These are phyloP conservation scores for Cucurbita pepo DNA, from an alignment of 306 rosid species.

Conservation along the genomic window DNA sequence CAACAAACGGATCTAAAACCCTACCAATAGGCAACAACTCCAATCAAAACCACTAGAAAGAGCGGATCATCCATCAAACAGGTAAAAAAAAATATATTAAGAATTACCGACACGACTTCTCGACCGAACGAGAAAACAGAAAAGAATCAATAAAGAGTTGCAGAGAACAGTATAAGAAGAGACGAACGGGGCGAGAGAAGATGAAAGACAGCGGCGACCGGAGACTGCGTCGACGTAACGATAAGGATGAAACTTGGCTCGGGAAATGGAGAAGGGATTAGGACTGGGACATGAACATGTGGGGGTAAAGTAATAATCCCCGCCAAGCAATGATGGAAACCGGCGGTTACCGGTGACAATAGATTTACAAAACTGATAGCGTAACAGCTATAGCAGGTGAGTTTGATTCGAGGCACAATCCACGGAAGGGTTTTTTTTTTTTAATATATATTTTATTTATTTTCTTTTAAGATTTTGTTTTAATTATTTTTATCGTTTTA, in stretches of 20 bases:
- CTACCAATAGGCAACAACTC: not conserved
- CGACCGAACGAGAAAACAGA: not conserved
- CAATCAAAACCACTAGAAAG: not conserved
- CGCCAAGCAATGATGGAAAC: constrained; percentile 17
- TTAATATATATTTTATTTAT: too few species aligned
- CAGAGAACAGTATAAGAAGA: constrained; percentile 15
- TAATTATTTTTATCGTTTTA: too few species aligned
- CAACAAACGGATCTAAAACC: not conserved
- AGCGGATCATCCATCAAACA: not conserved
- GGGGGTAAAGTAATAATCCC: not conserved
- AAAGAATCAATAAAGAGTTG: not conserved
- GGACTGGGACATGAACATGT: not conserved
- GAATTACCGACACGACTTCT: not conserved
- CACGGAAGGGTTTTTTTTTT: too few species aligned
- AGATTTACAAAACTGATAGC: not conserved
- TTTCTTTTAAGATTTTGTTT: too few species aligned
- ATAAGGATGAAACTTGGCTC: constrained; percentile 19
- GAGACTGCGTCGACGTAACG: constrained; percentile 10
- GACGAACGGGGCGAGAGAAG: constrained; percentile 19
- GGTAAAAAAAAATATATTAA: not conserved
- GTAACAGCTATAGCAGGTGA: too few species aligned
- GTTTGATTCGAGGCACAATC: too few species aligned
- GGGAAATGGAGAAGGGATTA: not conserved
- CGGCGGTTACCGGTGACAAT: constrained; percentile 19
- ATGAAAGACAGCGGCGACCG: not conserved